A percentile compares a stretch with the other conserved stretches of the same genome.
Evolutionary conservation across 257 asterid genomes (phyloP).

Genomic region (Scutellaria minor): DNA sequence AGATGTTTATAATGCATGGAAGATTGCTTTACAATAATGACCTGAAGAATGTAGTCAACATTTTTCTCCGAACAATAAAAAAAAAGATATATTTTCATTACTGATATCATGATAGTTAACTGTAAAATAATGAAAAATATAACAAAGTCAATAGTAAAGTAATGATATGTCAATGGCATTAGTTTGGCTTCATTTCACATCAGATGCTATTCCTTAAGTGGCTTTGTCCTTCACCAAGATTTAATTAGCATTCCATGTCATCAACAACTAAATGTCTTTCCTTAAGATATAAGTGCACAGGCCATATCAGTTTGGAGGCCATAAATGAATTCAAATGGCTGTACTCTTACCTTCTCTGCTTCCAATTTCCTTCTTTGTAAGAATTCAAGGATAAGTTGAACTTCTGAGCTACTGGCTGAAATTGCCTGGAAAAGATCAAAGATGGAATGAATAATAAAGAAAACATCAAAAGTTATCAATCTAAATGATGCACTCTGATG

Average conservation of each 20-base stretch:
- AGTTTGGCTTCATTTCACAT: constrained; percentile 24
- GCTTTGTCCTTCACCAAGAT: constrained; percentile 2
- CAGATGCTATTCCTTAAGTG: constrained; percentile 25
- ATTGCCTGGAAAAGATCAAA: constrained; percentile 69
- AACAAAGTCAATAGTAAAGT: background rate
- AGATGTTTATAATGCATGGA: constrained; percentile 27
- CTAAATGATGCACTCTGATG: constrained; percentile 22
- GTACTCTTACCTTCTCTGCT: constrained; percentile 75
- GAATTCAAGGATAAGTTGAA: constrained; percentile 75
- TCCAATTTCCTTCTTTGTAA: constrained; percentile 88
- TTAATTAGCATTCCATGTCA: constrained; percentile 18
- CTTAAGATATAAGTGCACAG: constrained; percentile 11
- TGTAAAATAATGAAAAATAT: background rate
- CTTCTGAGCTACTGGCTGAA: constrained; percentile 93
- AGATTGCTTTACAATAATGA: constrained; percentile 17
- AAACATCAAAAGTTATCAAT: constrained; percentile 32
- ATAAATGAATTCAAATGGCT: constrained; percentile 17
- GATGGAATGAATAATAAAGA: constrained; percentile 34
- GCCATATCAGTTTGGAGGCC: background rate
- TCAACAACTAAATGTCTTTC: constrained; percentile 12
- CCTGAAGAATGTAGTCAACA: constrained; percentile 16
- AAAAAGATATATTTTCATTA: constrained; percentile 6
- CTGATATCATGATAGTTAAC: constrained; percentile 17
- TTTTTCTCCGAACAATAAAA: constrained; percentile 27
- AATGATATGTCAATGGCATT: constrained; percentile 18